Evolutionary conservation across 345 rosid species (phyloP), one percentile per base, ranked within the genome.

Genomic region (Eucalyptus globulus): DNA sequence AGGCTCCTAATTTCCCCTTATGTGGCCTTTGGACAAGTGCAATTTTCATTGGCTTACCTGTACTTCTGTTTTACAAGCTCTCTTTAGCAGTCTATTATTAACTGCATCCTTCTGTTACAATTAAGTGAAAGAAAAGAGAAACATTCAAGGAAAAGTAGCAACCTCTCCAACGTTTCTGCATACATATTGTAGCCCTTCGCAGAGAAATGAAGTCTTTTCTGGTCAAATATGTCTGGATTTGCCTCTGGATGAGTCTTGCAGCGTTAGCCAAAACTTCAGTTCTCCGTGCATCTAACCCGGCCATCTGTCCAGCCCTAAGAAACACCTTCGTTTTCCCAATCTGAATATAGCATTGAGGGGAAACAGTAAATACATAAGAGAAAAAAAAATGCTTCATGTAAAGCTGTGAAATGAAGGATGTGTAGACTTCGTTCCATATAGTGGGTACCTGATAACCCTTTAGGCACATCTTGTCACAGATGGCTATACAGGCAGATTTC

Each of bases 231-330:
- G 99, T 97, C 62, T 95, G 95, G 90, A 93, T 94, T 87, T 94
- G 98, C 93, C 97, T 96, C 93, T 98, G 99, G 89, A 98, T 93
- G 92, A 91, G 95, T 94, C 94, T 95, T 87, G 99, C 99, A 9
- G 99, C 99, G 92, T 95, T 95, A 86, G 99, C 99, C 85, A 98
- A 98, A 81, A 98, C 97, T 94, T 95, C 98, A 87, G 99, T 96
- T 93, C 99, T 95, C 93, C 97, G 93, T 87, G 99, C 95, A 94
- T 98, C 99, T 91, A 98, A 93, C 91, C 93, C 97, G 88, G 99
- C 99, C 99, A 98, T 98, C 94, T 97, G 99, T 89, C 99, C 99
- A 87, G 99, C 99, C 91, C 99, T 95, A 34, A 98, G 96, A 93
- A 98, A 98, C 80, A 98, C 96, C 92, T 98, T 97, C 43, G 94